These are phyloP conservation scores for Orbilia ellipsospora DNA, from an alignment of 2,329 filamentous ascomycete species.

Conservation along the genomic window DNA sequence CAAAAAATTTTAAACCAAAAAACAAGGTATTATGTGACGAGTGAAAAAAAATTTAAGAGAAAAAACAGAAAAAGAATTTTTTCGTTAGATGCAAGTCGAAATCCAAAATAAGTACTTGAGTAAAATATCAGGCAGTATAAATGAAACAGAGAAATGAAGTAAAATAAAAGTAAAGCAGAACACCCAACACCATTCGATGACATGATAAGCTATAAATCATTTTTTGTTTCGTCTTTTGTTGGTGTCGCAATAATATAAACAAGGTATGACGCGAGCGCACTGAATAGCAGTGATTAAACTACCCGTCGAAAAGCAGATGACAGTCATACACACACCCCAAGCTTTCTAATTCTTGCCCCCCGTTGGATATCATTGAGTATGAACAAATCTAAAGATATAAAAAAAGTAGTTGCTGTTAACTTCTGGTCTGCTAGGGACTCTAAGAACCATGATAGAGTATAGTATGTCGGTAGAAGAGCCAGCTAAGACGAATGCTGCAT, in stretches of 20 bases:
- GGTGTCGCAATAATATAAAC: slow-evolving; percentile 48
- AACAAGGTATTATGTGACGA: slow-evolving; percentile 18
- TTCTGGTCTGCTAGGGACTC: neutral
- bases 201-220: slow-evolving; percentile 38
- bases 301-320: neutral
- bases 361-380: slow-evolving; percentile 43
- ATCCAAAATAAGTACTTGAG: neutral
- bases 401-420: slow-evolving; percentile 4
- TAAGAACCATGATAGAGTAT: neutral
- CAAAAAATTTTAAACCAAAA: neutral
- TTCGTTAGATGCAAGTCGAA: slow-evolving; percentile 6
- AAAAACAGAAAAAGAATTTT: slow-evolving; percentile 4
- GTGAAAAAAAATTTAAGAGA: neutral
- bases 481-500: slow-evolving; percentile 20
- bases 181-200: slow-evolving; percentile 49
- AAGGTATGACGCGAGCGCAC: slow-evolving; percentile 10
- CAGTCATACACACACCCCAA: neutral
- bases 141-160: neutral
- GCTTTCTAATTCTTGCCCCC: neutral
- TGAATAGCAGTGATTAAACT: neutral
- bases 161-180: slow-evolving; percentile 31
- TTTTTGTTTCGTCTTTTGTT: slow-evolving; percentile 36
- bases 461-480: slow-evolving; percentile 6
- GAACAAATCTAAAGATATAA: slow-evolving; percentile 32
- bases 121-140: neutral